Base-by-base conservation (phyloP, 2,329 filamentous ascomycete genomes). In the Penicillium oxalicum region DNA sequence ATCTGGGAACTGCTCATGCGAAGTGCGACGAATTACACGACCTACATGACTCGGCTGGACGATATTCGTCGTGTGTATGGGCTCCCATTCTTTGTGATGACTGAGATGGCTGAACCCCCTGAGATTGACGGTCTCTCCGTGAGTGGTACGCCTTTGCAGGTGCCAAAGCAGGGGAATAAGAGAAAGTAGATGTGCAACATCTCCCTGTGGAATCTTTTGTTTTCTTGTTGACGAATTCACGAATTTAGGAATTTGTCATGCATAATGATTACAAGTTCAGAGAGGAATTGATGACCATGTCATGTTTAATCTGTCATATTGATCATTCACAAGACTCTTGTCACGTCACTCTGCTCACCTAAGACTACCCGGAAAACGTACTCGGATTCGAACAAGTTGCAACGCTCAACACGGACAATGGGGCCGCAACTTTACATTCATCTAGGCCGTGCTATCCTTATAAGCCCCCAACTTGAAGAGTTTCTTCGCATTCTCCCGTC, bases 401-500 rank as follows among this genome's bases (percentile, higher is more conserved):
- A 18, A 18, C 18, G 18, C 18, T 18, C 18, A 18, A 18, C 18
- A 18, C 18, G 18, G 18, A 18, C 18, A 18, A 18, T 18, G 2
- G 18, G 2, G 18, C 18, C 18, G 18, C 18, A 18, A 18, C 18
- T 18, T 18, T 2, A 18, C 18, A 1, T 18, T 32, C 29, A 32
- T 12, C 26, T 36, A 63, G 44, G 64, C 61, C 29, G 51, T 53
- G 29, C 56, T 61, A 59, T 68, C 66, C 55, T 66, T 64, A 47
- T 66, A 69, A 27, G 49, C 32, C 29, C 59, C 61, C 45, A 70
- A 44, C 52, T 70, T 59, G 33, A 75, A 73, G 47, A 76, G 44
- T 45, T 55, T 66, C 66, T 72, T 74, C 38, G 73, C 72, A 60
- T 76, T 75, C 47, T 74, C 72, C 50, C 70, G 61, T 4, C 72